Percentiles rank a stretch among this genome's conserved stretches.
These are phyloP conservation scores for Mycena leptocephala DNA, from an alignment of 768 basidiomycete species.

Conservation along the genomic window DNA sequence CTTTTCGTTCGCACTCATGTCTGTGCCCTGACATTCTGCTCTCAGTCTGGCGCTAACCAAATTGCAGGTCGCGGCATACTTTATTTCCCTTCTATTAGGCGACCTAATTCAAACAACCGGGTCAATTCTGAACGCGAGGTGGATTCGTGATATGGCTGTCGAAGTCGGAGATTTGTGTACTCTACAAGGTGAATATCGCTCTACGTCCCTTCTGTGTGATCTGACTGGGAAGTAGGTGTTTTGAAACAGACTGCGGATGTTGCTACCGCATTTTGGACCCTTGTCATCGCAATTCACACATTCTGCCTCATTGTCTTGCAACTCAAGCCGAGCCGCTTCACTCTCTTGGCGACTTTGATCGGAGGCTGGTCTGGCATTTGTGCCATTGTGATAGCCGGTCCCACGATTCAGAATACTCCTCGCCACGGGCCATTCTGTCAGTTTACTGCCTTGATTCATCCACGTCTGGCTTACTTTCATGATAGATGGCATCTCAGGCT, in stretches of 20 bases:
- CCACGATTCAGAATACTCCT: slow-evolving; percentile 51
- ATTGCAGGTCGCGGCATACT: slow-evolving; percentile 70
- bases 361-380: slow-evolving; percentile 64
- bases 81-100: slow-evolving; percentile 66
- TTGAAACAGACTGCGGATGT: slow-evolving; percentile 69
- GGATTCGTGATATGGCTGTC: slow-evolving; percentile 57
- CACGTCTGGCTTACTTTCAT: neutral
- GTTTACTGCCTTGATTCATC: slow-evolving; percentile 36
- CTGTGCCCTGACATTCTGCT: slow-evolving; percentile 46
- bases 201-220: neutral
- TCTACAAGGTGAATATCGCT: slow-evolving; percentile 54
- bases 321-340: slow-evolving; percentile 49
- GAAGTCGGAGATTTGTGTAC: slow-evolving; percentile 57
- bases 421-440: slow-evolving; percentile 65
- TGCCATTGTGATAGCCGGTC: slow-evolving; percentile 63
- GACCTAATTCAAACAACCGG: slow-evolving; percentile 64
- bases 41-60: slow-evolving; percentile 57
- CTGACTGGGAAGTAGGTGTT: slow-evolving; percentile 46
- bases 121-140: slow-evolving; percentile 62
- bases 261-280: slow-evolving; percentile 64
- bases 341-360: slow-evolving; percentile 57
- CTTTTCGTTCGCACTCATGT: slow-evolving; percentile 71
- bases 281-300: slow-evolving; percentile 68
- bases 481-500: slow-evolving; percentile 65
- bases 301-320: slow-evolving; percentile 68